Conservation (phyloP, 441 rosid species). For the Manihot esculenta region DNA sequence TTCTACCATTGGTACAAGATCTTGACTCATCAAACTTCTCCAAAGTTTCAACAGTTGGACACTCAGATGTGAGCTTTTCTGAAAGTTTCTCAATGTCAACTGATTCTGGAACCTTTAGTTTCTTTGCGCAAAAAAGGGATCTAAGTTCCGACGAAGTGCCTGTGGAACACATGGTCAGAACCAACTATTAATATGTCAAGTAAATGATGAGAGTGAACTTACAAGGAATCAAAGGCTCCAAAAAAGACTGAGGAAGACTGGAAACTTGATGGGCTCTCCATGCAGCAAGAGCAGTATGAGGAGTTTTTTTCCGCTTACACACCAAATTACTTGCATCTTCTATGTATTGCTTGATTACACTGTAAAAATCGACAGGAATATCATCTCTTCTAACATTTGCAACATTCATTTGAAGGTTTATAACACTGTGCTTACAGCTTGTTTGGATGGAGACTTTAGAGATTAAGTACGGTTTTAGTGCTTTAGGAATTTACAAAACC, state of each 20-base stretch:
- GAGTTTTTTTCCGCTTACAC: conserved; percentile 49
- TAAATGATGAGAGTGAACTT: conserved; percentile 26
- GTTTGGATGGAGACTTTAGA: too few relatives aligned
- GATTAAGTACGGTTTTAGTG: too few relatives aligned
- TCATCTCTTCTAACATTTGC: not conserved
- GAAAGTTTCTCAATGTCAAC: conserved; percentile 19
- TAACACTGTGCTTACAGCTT: not conserved
- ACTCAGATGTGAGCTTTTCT: conserved; percentile 28
- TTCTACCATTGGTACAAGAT: conserved; percentile 9
- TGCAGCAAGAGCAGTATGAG: conserved; percentile 39
- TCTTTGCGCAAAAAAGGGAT: conserved; percentile 33
- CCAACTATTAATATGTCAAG: conserved; percentile 12
- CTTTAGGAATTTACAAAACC: too few relatives aligned
- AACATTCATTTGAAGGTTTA: not conserved
- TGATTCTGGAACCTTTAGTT: conserved; percentile 21
- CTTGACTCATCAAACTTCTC: conserved; percentile 34
- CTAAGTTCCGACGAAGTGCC: conserved; percentile 43
- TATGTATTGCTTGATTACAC: conserved; percentile 51
- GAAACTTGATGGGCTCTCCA: conserved; percentile 45
- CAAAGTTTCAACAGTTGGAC: conserved; percentile 21
- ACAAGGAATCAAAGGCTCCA: conserved; percentile 69
- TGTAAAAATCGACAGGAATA: conserved; percentile 34
- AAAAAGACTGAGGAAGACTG: conserved; percentile 39
- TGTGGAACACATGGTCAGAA: conserved; percentile 36
- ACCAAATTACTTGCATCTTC: conserved; percentile 66